Percentiles rank a stretch among this genome's conserved stretches.
Evolutionary conservation across 768 basidiomycete genomes (phyloP).

Genomic region (Rhizopogon rudus): DNA sequence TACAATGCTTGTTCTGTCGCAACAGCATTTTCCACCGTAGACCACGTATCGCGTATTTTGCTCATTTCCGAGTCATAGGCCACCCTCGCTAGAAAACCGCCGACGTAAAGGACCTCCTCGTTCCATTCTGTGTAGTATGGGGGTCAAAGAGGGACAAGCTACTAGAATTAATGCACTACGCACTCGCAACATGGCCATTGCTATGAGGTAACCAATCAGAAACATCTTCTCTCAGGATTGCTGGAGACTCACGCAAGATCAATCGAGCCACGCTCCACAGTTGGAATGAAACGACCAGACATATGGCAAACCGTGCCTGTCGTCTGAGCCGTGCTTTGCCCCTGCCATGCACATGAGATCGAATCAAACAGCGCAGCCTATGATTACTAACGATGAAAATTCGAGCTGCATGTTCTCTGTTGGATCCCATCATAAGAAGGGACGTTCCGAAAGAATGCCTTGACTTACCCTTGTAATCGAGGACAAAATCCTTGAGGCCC

Average conservation of each 20-base stretch:
- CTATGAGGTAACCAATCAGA: slow-evolving; percentile 29
- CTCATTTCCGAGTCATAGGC: slow-evolving; percentile 82
- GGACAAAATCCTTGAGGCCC: slow-evolving; percentile 64
- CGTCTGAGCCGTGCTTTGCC: slow-evolving; percentile 87
- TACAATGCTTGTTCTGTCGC: slow-evolving; percentile 45
- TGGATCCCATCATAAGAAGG: slow-evolving; percentile 27
- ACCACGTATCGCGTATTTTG: slow-evolving; percentile 37
- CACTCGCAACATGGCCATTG: slow-evolving; percentile 76
- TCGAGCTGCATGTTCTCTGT: slow-evolving; percentile 46
- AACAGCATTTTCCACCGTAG: background rate
- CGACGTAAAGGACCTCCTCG: slow-evolving; percentile 74
- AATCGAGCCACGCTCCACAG: slow-evolving; percentile 88
- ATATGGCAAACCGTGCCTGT: slow-evolving; percentile 67
- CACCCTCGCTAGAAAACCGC: slow-evolving; percentile 74
- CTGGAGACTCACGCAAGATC: slow-evolving; percentile 60
- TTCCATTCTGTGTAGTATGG: slow-evolving; percentile 68
- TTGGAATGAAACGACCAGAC: slow-evolving; percentile 83
- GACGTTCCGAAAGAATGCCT: background rate
- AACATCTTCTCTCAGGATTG: background rate
- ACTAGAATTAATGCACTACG: slow-evolving; percentile 13
- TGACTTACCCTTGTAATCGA: slow-evolving; percentile 65
- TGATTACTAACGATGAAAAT: slow-evolving; percentile 63
- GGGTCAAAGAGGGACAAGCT: background rate
- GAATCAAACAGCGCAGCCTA: background rate
- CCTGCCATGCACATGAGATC: slow-evolving; percentile 35